phyloP scores from a whole-genome alignment of 176 grass and related monocot genomes.

The Avena atlantica region DNA sequence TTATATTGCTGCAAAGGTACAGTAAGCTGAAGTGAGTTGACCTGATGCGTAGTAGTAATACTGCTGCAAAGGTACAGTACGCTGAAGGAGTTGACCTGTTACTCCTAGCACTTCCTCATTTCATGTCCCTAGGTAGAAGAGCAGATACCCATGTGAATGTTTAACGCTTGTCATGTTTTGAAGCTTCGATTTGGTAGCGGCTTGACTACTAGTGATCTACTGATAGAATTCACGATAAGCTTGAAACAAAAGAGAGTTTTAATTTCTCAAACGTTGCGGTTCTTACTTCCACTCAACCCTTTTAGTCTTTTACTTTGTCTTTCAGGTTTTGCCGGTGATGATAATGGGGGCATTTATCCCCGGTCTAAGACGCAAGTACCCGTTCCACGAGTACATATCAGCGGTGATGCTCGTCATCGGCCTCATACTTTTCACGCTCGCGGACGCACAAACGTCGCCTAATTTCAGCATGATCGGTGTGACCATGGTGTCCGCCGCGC shows the following conservation, averaged over 20 bases:
- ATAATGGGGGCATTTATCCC: conserved; percentile 96
- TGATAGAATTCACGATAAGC: neutral
- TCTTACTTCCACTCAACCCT: neutral
- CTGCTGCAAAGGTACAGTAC: neutral
- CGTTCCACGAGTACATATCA: conserved; percentile 71
- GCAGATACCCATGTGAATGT: neutral
- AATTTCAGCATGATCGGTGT: conserved; percentile 86
- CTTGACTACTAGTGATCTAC: neutral
- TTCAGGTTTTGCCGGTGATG: conserved; percentile 90
- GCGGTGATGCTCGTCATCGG: conserved; percentile 80
- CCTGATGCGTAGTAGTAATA: neutral
- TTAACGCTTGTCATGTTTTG: neutral
- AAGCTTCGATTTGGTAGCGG: neutral
- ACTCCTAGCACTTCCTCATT: neutral
- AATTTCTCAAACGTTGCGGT: neutral
- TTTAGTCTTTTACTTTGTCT: neutral
- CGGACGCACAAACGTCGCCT: conserved; percentile 85
- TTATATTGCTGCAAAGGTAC: neutral
- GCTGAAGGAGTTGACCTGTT: neutral
- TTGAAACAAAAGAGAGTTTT: neutral
- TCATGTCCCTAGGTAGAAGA: neutral
- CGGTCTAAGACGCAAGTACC: conserved; percentile 80
- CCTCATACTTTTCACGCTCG: conserved; percentile 86
- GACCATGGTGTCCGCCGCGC: conserved; percentile 76
- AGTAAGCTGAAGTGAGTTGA: neutral